These are phyloP conservation scores for Hirsutella thompsonii DNA, from an alignment of 2,329 filamentous ascomycete species.

Conservation along the genomic window DNA sequence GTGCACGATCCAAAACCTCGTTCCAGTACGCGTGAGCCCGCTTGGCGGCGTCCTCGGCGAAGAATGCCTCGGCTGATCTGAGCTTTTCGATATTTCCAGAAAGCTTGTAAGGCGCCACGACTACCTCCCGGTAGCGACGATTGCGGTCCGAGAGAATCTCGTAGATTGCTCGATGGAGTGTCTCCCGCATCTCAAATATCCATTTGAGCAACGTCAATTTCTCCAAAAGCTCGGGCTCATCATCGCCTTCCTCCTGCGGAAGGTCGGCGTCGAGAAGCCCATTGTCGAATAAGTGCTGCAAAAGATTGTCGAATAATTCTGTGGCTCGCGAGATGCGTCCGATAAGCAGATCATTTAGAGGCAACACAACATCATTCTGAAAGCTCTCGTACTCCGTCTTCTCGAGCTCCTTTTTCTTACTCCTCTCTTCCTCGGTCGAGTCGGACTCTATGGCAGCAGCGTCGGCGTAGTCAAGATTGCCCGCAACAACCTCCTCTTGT, in stretches of 20 bases:
- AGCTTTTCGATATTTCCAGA: slow-evolving; percentile 70
- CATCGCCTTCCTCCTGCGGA: slow-evolving; percentile 89
- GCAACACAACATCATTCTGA: slow-evolving; percentile 70
- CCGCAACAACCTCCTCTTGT: slow-evolving; percentile 64
- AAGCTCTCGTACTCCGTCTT: slow-evolving; percentile 77
- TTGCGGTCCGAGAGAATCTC: slow-evolving; percentile 78
- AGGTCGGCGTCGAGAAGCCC: slow-evolving; percentile 55
- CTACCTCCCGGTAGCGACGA: slow-evolving; percentile 72
- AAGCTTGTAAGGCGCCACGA: slow-evolving; percentile 66
- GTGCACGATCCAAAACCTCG: slow-evolving; percentile 58
- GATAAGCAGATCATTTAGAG: slow-evolving; percentile 68
- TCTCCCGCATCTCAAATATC: slow-evolving; percentile 91
- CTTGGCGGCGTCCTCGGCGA: slow-evolving; percentile 62
- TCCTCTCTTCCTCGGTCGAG: slow-evolving; percentile 56
- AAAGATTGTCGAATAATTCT: slow-evolving; percentile 64
- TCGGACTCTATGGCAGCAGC: slow-evolving; percentile 72
- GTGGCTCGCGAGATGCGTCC: slow-evolving; percentile 63
- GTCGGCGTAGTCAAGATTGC: slow-evolving; percentile 70
- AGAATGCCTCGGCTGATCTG: slow-evolving; percentile 68
- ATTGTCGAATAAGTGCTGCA: slow-evolving; percentile 59
- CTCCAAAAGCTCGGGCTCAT: slow-evolving; percentile 85
- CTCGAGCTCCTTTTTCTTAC: slow-evolving; percentile 56
- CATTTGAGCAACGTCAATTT: slow-evolving; percentile 92
- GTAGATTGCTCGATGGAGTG: slow-evolving; percentile 72
- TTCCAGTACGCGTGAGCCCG: slow-evolving; percentile 58